Percentiles rank a stretch among this genome's conserved stretches.
Evolutionary conservation across 805 yeast species (phyloP).

Genomic region (Saturnispora diversa): DNA sequence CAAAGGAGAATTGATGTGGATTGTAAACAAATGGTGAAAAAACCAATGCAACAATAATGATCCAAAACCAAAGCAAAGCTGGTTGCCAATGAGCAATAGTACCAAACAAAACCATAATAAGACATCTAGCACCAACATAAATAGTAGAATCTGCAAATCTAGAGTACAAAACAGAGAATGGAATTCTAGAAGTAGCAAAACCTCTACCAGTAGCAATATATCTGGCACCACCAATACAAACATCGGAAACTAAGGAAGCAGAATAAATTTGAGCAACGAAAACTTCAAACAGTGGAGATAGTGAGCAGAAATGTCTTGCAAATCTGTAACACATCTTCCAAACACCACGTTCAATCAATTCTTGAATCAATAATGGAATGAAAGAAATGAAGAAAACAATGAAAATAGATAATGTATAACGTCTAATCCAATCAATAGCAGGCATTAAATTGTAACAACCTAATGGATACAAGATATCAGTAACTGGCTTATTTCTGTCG

Average conservation of each 20-base stretch:
- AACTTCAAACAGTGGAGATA: conserved; percentile 78
- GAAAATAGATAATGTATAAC: conserved; percentile 73
- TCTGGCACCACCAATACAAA: conserved; percentile 80
- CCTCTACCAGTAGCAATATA: conserved; percentile 84
- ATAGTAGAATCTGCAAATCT: conserved; percentile 63
- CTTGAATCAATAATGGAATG: conserved; percentile 71
- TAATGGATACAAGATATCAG: conserved; percentile 55
- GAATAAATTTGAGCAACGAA: conserved; percentile 77
- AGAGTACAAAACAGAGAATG: conserved; percentile 56
- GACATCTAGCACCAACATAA: conserved; percentile 51
- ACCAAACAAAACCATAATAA: conserved; percentile 46
- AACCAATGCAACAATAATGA: conserved; percentile 55
- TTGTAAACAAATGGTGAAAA: conserved; percentile 69
- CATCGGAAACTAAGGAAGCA: conserved; percentile 59
- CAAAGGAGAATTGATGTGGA: conserved; percentile 67
- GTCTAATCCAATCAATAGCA: conserved; percentile 72
- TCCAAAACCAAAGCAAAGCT: conserved; percentile 62
- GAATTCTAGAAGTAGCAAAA: conserved; percentile 66
- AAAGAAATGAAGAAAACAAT: conserved; percentile 76
- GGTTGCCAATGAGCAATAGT: conserved; percentile 56
- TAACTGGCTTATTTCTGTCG: conserved; percentile 55
- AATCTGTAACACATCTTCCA: conserved; percentile 69
- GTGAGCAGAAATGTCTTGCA: conserved; percentile 55
- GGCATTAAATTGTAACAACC: conserved; percentile 73
- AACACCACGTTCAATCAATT: conserved; percentile 72